These are phyloP conservation scores for Hymenoscyphus infarciens DNA, from an alignment of 2,329 filamentous ascomycete genomes.

Conservation along the genomic window DNA sequence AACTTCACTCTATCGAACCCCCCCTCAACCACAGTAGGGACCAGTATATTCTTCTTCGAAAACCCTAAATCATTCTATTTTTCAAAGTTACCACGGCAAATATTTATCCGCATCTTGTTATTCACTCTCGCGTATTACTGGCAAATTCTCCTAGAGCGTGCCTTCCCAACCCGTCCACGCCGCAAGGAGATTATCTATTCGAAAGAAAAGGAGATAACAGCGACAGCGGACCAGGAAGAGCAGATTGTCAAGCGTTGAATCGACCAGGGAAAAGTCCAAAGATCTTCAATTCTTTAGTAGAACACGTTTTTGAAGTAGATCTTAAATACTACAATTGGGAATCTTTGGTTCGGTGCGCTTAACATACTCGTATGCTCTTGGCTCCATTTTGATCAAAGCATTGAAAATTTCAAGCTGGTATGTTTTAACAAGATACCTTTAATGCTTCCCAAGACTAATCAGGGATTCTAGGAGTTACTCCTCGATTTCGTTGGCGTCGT, in stretches of 20 bases:
- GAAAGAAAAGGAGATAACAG: slow-evolving; percentile 4
- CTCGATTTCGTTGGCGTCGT: neutral
- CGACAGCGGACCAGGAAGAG: slow-evolving; percentile 7
- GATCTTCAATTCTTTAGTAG: slow-evolving; percentile 7
- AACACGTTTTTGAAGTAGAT: slow-evolving; percentile 13
- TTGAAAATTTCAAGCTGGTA: slow-evolving; percentile 6
- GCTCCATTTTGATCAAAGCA: neutral
- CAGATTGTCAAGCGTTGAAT: slow-evolving; percentile 12
- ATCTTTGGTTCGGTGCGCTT: neutral
- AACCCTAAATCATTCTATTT: slow-evolving; percentile 4
- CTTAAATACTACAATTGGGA: slow-evolving; percentile 7
- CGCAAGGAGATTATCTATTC: slow-evolving; percentile 1
- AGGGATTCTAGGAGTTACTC: neutral
- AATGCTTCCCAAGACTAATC: too few species aligned
- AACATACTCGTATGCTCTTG: neutral
- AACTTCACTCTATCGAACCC: neutral
- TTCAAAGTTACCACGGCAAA: neutral
- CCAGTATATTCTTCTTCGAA: neutral
- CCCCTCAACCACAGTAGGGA: neutral
- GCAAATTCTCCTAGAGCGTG: slow-evolving; percentile 9
- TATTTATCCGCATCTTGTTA: slow-evolving; percentile 6
- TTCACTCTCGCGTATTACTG: slow-evolving; percentile 9
- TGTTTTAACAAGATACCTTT: neutral
- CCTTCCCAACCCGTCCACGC: slow-evolving; percentile 9
- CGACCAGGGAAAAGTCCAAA: slow-evolving; percentile 7